These are phyloP conservation scores for Albugo candida DNA, from an alignment of 352 stramenopile species.

Conservation along the genomic window DNA sequence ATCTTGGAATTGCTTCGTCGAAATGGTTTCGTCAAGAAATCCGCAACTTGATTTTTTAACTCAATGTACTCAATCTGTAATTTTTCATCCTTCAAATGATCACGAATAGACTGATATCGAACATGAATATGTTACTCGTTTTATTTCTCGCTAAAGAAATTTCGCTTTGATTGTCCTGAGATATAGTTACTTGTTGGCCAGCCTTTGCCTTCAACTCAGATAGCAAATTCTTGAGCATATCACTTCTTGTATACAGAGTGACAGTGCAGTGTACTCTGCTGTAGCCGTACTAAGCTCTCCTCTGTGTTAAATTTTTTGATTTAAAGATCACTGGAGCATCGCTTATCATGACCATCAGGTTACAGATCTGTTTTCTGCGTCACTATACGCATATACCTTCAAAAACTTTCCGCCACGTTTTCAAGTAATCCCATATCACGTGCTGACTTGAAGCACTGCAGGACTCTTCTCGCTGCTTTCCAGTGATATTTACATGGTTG, in stretches of 20 bases:
- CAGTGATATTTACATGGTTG: neutral
- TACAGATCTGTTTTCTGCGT: too few species aligned
- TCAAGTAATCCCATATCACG: neutral
- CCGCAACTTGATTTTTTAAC: neutral
- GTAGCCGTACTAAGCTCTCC: too few species aligned
- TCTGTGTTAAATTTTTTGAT: too few species aligned
- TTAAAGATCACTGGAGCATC: too few species aligned
- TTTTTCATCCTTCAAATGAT: neutral
- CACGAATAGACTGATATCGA: slow-evolving; percentile 1
- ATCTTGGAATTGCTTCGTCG: too few species aligned
- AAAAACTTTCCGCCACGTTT: neutral
- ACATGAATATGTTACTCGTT: slow-evolving; percentile 1
- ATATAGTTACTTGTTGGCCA: too few species aligned
- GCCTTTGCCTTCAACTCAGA: too few species aligned
- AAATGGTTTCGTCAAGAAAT: neutral
- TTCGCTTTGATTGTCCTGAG: neutral
- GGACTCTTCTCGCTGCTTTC: neutral
- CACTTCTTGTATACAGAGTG: neutral
- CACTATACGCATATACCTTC: too few species aligned
- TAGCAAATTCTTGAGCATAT: neutral
- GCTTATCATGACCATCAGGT: too few species aligned
- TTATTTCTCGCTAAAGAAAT: neutral
- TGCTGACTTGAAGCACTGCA: neutral
- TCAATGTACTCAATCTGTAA: neutral
- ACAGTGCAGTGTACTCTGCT: neutral